Evolutionary conservation across 2,329 filamentous ascomycete genomes (phyloP).

Genomic region (Thielaviopsis punctulata): DNA sequence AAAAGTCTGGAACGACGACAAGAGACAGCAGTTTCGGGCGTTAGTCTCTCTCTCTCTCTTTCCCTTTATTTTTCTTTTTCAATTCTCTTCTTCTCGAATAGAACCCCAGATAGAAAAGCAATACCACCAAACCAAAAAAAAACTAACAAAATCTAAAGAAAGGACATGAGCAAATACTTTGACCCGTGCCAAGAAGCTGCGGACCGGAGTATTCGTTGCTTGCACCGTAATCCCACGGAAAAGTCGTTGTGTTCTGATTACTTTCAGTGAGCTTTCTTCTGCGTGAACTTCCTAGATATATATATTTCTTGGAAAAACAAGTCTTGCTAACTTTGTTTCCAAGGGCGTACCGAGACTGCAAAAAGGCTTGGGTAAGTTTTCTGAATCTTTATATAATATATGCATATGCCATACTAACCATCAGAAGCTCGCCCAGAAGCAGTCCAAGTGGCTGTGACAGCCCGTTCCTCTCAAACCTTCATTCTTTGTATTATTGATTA

Average conservation of each 20-base stretch:
- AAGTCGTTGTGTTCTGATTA: conserved; percentile 84
- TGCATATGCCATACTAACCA: neutral
- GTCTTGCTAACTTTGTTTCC: neutral
- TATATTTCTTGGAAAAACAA: too few relatives aligned
- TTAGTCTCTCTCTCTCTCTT: neutral
- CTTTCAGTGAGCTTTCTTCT: conserved; percentile 55
- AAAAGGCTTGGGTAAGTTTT: conserved; percentile 68
- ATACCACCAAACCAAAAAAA: neutral
- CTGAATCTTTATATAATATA: neutral
- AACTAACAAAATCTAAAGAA: conserved; percentile 34
- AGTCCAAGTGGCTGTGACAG: conserved; percentile 6
- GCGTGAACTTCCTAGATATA: neutral
- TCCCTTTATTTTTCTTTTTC: neutral
- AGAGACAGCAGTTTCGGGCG: conserved; percentile 10
- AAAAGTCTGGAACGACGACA: conserved; percentile 2
- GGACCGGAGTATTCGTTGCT: conserved; percentile 64
- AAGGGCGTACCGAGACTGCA: conserved; percentile 86
- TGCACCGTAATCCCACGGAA: conserved; percentile 78
- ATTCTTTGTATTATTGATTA: neutral
- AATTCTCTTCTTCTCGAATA: neutral
- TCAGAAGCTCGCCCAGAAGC: conserved; percentile 8
- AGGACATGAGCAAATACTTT: conserved; percentile 74
- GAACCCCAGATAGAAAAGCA: too few relatives aligned
- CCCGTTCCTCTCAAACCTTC: neutral
- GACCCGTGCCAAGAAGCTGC: conserved; percentile 94